Percentiles rank a stretch among this genome's conserved stretches.
phyloP scores from a whole-genome alignment of 169 alveolate species.

The Cryptosporidium sp. region DNA sequence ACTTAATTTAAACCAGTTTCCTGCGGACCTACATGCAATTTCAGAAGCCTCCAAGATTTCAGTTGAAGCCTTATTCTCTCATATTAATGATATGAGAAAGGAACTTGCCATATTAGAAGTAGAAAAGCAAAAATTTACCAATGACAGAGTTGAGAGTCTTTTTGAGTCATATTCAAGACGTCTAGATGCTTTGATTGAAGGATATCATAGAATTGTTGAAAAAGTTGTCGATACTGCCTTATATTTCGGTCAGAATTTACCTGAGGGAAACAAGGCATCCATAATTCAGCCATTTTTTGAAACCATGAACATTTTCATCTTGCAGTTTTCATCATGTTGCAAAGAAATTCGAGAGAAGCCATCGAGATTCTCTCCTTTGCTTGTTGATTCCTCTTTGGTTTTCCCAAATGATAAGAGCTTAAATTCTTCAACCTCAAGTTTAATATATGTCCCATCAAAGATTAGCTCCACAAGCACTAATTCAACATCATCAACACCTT shows the following conservation, averaged over 20 bases:
- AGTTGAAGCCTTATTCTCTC: constrained; percentile 36
- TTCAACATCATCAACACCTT: constrained; percentile 28
- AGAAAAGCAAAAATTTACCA: constrained; percentile 47
- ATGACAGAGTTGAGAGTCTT: constrained; percentile 71
- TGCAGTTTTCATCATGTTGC: constrained; percentile 69
- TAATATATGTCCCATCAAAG: neutral
- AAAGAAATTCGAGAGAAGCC: constrained; percentile 62
- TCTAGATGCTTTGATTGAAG: constrained; percentile 66
- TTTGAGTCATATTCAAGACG: constrained; percentile 72
- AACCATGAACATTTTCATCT: constrained; percentile 44
- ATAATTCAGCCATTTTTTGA: constrained; percentile 71
- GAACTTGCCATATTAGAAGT: constrained; percentile 47
- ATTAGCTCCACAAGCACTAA: constrained; percentile 14
- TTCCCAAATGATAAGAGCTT: constrained; percentile 20
- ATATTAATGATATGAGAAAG: constrained; percentile 67
- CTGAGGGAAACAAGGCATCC: constrained; percentile 32
- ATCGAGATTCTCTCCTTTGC: constrained; percentile 33
- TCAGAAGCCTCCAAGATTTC: constrained; percentile 73
- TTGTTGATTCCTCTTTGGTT: constrained; percentile 37
- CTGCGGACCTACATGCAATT: constrained; percentile 61
- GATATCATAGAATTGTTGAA: constrained; percentile 68
- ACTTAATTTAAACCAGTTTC: constrained; percentile 27
- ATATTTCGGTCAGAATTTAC: constrained; percentile 65
- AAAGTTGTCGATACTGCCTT: constrained; percentile 68
- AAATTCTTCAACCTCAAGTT: constrained; percentile 11